phyloP scores from a whole-genome alignment of 2,329 filamentous ascomycete genomes.

The Hypoxylon sp. region DNA sequence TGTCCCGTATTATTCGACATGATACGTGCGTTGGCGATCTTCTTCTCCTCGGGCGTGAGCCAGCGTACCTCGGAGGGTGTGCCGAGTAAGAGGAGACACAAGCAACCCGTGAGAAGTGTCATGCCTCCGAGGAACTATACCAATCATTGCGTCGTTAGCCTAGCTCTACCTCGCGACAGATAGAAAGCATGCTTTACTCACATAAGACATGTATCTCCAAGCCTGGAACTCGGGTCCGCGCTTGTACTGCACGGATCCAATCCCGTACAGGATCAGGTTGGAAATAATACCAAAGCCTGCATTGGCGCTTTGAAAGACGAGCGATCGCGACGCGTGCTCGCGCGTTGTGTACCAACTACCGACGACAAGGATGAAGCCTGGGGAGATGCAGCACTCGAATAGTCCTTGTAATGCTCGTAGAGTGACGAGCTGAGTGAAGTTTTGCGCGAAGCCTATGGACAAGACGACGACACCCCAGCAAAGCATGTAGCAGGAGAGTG shows the following conservation, averaged over 20 bases:
- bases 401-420: slow-evolving; percentile 50
- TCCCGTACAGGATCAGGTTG: slow-evolving; percentile 49
- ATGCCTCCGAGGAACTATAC: slow-evolving; percentile 48
- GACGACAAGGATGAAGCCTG: slow-evolving; percentile 51
- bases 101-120: slow-evolving; percentile 46
- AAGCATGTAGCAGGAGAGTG: slow-evolving; percentile 46
- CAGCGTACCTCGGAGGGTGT: slow-evolving; percentile 51
- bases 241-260: slow-evolving; percentile 45
- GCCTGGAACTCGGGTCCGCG: slow-evolving; percentile 45
- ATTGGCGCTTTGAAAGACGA: slow-evolving; percentile 51
- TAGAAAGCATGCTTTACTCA: slow-evolving; percentile 35
- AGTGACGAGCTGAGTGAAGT: slow-evolving; percentile 49
- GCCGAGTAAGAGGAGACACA: slow-evolving; percentile 49
- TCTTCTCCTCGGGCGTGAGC: slow-evolving; percentile 48
- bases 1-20: slow-evolving; percentile 50
- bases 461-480: slow-evolving; percentile 49
- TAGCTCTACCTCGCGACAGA: background rate
- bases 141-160: slow-evolving; percentile 1
- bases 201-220: slow-evolving; percentile 52
- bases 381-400: slow-evolving; percentile 51
- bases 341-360: slow-evolving; percentile 51
- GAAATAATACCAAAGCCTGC: slow-evolving; percentile 51
- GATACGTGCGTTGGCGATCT: slow-evolving; percentile 50
- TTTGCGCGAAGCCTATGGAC: slow-evolving; percentile 50
- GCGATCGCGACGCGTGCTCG: slow-evolving; percentile 49